Percentiles rank a stretch among this genome's conserved stretches.
These are phyloP conservation scores for Daldinia sp. DNA, from an alignment of 2,329 filamentous ascomycete species.

Conservation along the genomic window DNA sequence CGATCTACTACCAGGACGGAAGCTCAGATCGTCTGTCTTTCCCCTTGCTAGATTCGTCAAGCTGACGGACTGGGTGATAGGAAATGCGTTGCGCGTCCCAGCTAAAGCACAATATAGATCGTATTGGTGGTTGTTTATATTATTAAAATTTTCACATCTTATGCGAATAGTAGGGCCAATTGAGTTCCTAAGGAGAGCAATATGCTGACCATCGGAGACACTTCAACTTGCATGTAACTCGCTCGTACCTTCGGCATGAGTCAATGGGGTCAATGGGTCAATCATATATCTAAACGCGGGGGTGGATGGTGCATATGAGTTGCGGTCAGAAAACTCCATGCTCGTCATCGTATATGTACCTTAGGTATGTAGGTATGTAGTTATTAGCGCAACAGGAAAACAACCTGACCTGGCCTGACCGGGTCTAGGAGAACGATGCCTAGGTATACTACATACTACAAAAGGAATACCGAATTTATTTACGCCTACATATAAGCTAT, in stretches of 20 bases:
- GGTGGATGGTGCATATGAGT: conserved; percentile 27
- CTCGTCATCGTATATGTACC: conserved; percentile 8
- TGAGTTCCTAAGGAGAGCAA: conserved; percentile 22
- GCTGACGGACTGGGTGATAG: conserved; percentile 26
- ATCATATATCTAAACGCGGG: conserved; percentile 17
- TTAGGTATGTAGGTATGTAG: background rate
- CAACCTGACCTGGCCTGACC: conserved; percentile 4
- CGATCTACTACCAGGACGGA: conserved; percentile 35
- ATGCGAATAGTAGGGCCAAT: conserved; percentile 23
- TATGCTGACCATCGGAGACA: conserved; percentile 36
- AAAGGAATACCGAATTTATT: conserved; percentile 11
- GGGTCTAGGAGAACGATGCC: conserved; percentile 21
- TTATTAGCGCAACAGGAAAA: conserved; percentile 20
- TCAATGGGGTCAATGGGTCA: conserved; percentile 10
- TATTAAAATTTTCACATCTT: conserved; percentile 15
- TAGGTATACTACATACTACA: conserved; percentile 30
- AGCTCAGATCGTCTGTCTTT: conserved; percentile 28
- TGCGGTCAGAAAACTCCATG: conserved; percentile 37
- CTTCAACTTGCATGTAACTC: conserved; percentile 32
- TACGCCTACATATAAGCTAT: background rate
- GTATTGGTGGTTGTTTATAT: conserved; percentile 19
- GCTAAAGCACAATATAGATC: conserved; percentile 14
- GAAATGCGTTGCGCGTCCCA: conserved; percentile 20
- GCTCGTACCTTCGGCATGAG: conserved; percentile 26
- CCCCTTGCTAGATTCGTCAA: conserved; percentile 19